A percentile compares a stretch with the other conserved stretches of the same genome.
These are phyloP conservation scores for Fibroporia radiculosa DNA, from an alignment of 768 basidiomycete genomes.

Conservation along the genomic window DNA sequence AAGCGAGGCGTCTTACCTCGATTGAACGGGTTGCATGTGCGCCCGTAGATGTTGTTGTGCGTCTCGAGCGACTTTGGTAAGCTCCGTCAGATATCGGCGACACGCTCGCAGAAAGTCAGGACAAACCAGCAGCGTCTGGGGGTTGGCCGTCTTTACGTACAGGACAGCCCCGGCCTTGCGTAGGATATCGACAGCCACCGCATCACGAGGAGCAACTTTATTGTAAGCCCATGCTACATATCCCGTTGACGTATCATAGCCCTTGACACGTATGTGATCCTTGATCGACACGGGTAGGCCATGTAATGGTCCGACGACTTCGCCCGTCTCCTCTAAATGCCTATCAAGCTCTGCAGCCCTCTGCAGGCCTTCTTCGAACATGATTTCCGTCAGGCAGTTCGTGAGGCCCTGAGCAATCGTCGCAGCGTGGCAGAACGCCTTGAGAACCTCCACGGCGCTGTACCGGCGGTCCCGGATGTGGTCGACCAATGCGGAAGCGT, in stretches of 20 bases:
- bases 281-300: conserved; percentile 79
- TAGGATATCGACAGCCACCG: conserved; percentile 37
- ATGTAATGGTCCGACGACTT: conserved; percentile 63
- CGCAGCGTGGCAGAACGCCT: conserved; percentile 30
- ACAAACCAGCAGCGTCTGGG: conserved; percentile 55
- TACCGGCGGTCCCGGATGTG: conserved; percentile 20
- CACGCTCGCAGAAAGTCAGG: not conserved
- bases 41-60: conserved; percentile 41
- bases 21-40: conserved; percentile 41
- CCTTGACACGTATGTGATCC: conserved; percentile 54
- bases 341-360: conserved; percentile 59
- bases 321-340: conserved; percentile 51
- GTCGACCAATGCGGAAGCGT: conserved; percentile 27
- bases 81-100: conserved; percentile 5
- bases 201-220: conserved; percentile 40
- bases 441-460: conserved; percentile 27
- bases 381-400: conserved; percentile 81
- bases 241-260: conserved; percentile 63
- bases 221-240: conserved; percentile 65
- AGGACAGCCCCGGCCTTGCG: conserved; percentile 69
- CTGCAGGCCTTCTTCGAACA: conserved; percentile 58
- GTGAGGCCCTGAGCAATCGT: conserved; percentile 52
- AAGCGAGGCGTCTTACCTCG: conserved; percentile 18
- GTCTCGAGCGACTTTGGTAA: conserved; percentile 39
- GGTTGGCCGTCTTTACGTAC: conserved; percentile 88